Evolutionary conservation across 176 grass and related monocot species (phyloP).

Genomic region (Carex pumila): DNA sequence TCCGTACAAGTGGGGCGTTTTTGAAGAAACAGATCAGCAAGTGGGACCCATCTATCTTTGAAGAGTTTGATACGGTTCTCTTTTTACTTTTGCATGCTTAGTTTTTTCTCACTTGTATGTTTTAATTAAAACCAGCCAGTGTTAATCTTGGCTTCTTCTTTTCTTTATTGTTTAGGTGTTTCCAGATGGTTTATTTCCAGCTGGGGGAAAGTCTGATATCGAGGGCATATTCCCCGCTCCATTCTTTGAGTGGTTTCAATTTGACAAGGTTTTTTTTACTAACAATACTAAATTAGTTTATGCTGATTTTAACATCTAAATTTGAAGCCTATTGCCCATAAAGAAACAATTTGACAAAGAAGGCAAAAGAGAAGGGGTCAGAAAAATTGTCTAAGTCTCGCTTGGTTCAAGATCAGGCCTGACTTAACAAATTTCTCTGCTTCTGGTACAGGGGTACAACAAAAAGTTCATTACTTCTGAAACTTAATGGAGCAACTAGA

Average conservation of each 20-base stretch:
- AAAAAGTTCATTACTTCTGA: not conserved
- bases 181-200: slow-evolving; percentile 56
- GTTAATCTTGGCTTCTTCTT: not conserved
- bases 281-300: not conserved
- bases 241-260: slow-evolving; percentile 93
- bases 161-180: slow-evolving; percentile 37
- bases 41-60: slow-evolving; percentile 77
- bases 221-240: slow-evolving; percentile 70
- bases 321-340: not conserved
- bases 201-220: slow-evolving; percentile 64
- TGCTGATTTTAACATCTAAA: not conserved
- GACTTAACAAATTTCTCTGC: not conserved
- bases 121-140: not conserved
- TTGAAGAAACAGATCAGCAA: slow-evolving; percentile 92
- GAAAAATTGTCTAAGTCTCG: not conserved
- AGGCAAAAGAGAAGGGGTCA: not conserved
- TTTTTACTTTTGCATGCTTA: not conserved
- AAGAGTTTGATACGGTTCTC: slow-evolving; percentile 63
- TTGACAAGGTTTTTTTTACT: slow-evolving; percentile 44
- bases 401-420: not conserved
- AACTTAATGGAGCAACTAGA: not conserved
- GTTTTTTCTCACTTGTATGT: not conserved
- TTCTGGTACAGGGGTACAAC: not conserved
- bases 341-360: not conserved
- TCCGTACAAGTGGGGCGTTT: slow-evolving; percentile 63